These are phyloP conservation scores for Backusella luteola DNA, from an alignment of 192 early-diverging fungal species.

Conservation along the genomic window DNA sequence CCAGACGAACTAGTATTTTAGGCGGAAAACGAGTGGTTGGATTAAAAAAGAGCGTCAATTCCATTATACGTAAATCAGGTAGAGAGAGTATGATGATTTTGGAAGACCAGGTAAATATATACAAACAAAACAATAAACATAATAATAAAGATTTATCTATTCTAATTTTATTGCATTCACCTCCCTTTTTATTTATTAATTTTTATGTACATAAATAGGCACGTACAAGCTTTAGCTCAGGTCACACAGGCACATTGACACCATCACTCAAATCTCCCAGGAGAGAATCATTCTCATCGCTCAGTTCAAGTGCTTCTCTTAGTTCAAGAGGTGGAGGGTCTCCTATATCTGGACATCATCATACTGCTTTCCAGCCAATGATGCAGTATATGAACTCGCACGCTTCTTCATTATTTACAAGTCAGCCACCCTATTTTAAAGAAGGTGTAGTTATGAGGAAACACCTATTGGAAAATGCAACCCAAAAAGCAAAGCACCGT, in stretches of 20 bases:
- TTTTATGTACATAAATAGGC: background rate
- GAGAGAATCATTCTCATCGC: conserved; percentile 19
- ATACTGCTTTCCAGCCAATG: conserved; percentile 1
- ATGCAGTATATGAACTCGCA: conserved; percentile 1
- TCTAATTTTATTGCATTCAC: background rate
- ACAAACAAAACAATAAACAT: background rate
- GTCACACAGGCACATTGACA: background rate
- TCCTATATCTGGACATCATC: background rate
- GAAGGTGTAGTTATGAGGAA: conserved; percentile 84
- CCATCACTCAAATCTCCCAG: background rate
- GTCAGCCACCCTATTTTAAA: conserved; percentile 38
- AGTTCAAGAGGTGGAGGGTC: background rate
- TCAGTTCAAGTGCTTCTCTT: conserved; percentile 8
- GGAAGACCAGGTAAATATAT: conserved; percentile 1
- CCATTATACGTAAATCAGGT: conserved; percentile 20
- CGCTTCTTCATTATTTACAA: conserved; percentile 8
- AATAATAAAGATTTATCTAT: background rate
- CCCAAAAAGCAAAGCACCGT: conserved; percentile 76
- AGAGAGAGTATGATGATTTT: conserved; percentile 24
- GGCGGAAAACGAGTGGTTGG: conserved; percentile 11
- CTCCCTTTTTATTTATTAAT: background rate
- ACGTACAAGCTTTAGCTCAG: background rate
- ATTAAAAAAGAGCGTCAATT: conserved; percentile 27
- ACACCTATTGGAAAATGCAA: conserved; percentile 71
- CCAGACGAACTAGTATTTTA: conserved; percentile 8